phyloP scores from a whole-genome alignment of 192 early-diverging fungal genomes.

The Podila epicladia region DNA sequence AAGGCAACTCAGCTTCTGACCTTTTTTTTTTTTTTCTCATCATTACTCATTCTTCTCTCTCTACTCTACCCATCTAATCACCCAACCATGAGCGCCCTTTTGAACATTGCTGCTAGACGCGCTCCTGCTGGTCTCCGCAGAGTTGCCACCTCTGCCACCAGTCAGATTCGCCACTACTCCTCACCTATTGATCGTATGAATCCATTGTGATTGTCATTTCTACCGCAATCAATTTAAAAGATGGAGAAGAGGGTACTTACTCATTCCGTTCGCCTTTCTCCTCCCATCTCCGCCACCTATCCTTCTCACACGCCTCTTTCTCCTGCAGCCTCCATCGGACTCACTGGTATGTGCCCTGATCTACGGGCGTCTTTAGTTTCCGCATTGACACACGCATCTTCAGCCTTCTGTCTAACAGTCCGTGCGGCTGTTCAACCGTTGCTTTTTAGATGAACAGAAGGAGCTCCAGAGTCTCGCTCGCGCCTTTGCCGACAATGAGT shows the following conservation, averaged over 20 bases:
- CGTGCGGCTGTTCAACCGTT: background rate
- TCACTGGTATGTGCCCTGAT: slow-evolving; percentile 22
- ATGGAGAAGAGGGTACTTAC: background rate
- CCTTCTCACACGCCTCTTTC: too few species aligned
- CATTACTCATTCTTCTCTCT: background rate
- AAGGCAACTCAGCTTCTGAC: background rate
- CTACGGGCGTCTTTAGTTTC: background rate
- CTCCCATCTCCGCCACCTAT: background rate
- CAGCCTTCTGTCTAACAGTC: background rate
- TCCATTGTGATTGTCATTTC: background rate
- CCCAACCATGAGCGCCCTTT: slow-evolving; percentile 25
- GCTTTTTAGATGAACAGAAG: slow-evolving; percentile 53
- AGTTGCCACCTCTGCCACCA: slow-evolving; percentile 6
- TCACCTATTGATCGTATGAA: slow-evolving; percentile 42
- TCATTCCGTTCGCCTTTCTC: background rate
- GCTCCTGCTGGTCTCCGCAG: slow-evolving; percentile 16
- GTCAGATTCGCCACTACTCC: slow-evolving; percentile 31
- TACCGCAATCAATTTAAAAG: background rate
- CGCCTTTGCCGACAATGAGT: slow-evolving; percentile 62
- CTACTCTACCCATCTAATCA: slow-evolving; percentile 1
- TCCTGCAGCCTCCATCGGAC: slow-evolving; percentile 27
- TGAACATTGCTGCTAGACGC: slow-evolving; percentile 23
- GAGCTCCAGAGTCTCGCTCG: slow-evolving; percentile 59
- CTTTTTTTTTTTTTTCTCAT: background rate
- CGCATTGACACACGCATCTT: background rate